Percentiles rank a stretch among this genome's conserved stretches.
phyloP scores from a whole-genome alignment of 371 early-diverging fungal genomes.

The Rhizopus arrhizus region DNA sequence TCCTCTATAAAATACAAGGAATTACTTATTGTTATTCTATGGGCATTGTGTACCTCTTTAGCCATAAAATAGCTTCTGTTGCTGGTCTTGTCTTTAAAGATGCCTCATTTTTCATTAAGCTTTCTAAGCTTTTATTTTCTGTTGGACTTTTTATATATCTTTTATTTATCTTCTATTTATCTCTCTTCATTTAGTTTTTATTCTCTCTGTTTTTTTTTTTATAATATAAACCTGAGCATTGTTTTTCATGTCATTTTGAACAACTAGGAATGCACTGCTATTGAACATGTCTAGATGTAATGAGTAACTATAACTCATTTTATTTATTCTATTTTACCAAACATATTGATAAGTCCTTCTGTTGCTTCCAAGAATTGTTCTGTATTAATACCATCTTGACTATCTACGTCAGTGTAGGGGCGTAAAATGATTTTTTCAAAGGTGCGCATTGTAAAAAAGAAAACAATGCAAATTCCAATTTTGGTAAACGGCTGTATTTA shows the following conservation, averaged over 20 bases:
- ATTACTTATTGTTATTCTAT: not conserved
- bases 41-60: slow-evolving; percentile 68
- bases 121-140: slow-evolving; percentile 79
- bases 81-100: slow-evolving; percentile 77
- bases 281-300: slow-evolving; percentile 62
- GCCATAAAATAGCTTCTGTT: slow-evolving; percentile 92
- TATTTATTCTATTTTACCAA: slow-evolving; percentile 63
- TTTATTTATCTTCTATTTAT: slow-evolving; percentile 76
- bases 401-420: slow-evolving; percentile 73
- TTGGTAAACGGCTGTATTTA: too few relatives aligned
- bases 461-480: not conserved
- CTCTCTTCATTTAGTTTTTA: not conserved
- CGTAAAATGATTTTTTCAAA: slow-evolving; percentile 46
- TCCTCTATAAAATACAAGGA: slow-evolving; percentile 53
- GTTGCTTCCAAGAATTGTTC: slow-evolving; percentile 86
- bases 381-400: slow-evolving; percentile 75
- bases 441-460: not conserved
- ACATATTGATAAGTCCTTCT: slow-evolving; percentile 77
- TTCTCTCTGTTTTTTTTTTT: not conserved
- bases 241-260: slow-evolving; percentile 88
- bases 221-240: slow-evolving; percentile 70
- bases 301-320: not conserved
- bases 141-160: slow-evolving; percentile 65
- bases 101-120: slow-evolving; percentile 75
- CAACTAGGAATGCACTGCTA: slow-evolving; percentile 76